phyloP scores from a whole-genome alignment of 495 filamentous ascomycete genomes.

The Neurospora sp. region DNA sequence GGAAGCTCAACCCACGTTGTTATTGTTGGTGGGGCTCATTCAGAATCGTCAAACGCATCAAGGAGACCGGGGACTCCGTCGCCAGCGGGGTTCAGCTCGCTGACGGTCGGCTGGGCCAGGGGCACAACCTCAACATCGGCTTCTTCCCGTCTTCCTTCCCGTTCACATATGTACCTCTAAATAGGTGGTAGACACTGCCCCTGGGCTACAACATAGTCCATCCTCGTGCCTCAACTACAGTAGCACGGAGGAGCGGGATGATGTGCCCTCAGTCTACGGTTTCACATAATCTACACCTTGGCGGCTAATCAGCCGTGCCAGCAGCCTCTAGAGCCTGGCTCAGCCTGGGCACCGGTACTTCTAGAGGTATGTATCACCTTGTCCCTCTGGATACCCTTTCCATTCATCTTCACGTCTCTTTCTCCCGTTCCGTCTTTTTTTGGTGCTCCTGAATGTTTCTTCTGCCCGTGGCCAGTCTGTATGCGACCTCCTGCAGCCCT shows the following conservation, averaged over 20 bases:
- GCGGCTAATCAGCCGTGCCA: background rate
- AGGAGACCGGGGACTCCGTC: background rate
- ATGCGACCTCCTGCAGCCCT: background rate
- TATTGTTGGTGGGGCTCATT: background rate
- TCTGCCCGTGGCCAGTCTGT: background rate
- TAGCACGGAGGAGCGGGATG: background rate
- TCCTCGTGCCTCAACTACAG: background rate
- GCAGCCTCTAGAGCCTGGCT: background rate
- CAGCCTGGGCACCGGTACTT: background rate
- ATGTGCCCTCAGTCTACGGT: background rate
- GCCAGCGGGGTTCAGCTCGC: background rate
- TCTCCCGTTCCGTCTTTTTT: background rate
- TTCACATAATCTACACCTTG: background rate
- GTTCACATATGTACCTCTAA: background rate
- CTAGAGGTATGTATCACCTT: background rate
- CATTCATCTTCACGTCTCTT: background rate
- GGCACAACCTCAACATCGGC: background rate
- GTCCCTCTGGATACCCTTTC: background rate
- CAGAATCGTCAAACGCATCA: background rate
- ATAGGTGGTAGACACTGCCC: background rate
- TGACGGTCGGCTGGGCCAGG: background rate
- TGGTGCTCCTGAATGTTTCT: background rate
- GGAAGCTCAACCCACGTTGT: background rate
- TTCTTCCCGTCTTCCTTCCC: background rate
- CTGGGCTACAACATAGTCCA: background rate